Base-by-base conservation (phyloP, 2,329 filamentous ascomycete species). In the Claviceps lovelessii region DNA sequence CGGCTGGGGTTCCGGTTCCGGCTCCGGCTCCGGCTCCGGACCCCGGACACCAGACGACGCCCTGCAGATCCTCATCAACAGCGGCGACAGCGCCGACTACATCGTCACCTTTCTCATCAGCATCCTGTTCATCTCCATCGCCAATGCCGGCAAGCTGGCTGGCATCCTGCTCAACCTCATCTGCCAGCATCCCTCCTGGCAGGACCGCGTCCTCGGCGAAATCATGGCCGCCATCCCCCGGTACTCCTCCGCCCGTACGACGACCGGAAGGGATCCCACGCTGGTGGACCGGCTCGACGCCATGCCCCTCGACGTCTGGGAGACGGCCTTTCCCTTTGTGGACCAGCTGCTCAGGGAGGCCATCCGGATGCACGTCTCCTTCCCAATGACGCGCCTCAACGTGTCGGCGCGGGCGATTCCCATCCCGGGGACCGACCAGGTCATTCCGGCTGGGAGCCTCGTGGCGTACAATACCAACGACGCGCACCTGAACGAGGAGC, bases 381-480 rank as follows among this genome's bases (percentile, higher is more conserved):
- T 60, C 28, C 51, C 56, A 5, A 51, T 55, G 48, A 35, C 35
- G 10, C 53, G 53, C 6, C 15, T 35, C 2, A 55, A 55, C 19
- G 28, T 31, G 8, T 29, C 19, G 19, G 17, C 47, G 15, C 35
- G 33, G 3, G 31, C 53, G 15, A 55, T 55, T 39, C 11, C 17
- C 7, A 52, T 55, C 10, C 53, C 53, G 17, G 53, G 49, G 0
- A 28, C 48, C 0, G 52, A 56, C 39, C 59, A 65, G 54, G 61
- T 65, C 31, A 59, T 65, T 37, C 63, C 63, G 5, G 33, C 53
- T 1, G 51, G 55, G n/a, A 57, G 55, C 51, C 62, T 57, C 53
- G 61, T 54, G 37, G 50, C 44, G 15, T 64, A 61, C 53, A 61
- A 64, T 55, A 58, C 63, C 10, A 60, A 50, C 10, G 61, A 63